Evolutionary conservation across 1,284 basidiomycete species (phyloP).

Genomic region (Cryptococcus sp.): DNA sequence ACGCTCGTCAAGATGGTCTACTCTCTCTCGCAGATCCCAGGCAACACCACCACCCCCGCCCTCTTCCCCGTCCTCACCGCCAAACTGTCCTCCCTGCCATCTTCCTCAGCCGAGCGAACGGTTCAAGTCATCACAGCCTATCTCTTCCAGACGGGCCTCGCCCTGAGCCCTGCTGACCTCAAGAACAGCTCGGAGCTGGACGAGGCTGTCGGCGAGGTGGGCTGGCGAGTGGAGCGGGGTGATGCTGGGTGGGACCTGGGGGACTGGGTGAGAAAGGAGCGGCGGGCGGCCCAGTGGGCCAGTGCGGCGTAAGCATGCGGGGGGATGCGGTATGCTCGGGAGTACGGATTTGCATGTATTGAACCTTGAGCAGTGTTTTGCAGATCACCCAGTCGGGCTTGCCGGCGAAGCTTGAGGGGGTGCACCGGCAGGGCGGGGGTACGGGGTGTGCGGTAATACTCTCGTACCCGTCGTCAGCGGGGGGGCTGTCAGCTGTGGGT

Average conservation of each 20-base stretch:
- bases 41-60: background rate
- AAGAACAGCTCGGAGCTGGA: background rate
- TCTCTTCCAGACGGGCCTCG: conserved; percentile 23
- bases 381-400: no score
- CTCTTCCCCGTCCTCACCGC: conserved; percentile 11
- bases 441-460: no score
- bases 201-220: conserved; percentile 13
- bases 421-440: no score
- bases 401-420: no score
- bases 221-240: conserved; percentile 16
- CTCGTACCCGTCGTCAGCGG: no score
- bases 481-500: no score
- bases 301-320: background rate
- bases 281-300: conserved; percentile 15
- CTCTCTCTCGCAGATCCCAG: conserved; percentile 8
- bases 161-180: background rate
- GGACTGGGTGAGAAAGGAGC: conserved; percentile 23
- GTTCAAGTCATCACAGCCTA: conserved; percentile 2
- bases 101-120: background rate
- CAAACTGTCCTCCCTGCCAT: background rate
- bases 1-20: conserved; percentile 12
- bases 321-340: no score
- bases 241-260: conserved; percentile 12
- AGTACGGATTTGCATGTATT: no score
- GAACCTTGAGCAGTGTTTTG: no score